Percentiles rank a stretch among this genome's conserved stretches.
phyloP scores from a whole-genome alignment of 1,139 yeast species.

The Yamadazyma spencermartinsiae region DNA sequence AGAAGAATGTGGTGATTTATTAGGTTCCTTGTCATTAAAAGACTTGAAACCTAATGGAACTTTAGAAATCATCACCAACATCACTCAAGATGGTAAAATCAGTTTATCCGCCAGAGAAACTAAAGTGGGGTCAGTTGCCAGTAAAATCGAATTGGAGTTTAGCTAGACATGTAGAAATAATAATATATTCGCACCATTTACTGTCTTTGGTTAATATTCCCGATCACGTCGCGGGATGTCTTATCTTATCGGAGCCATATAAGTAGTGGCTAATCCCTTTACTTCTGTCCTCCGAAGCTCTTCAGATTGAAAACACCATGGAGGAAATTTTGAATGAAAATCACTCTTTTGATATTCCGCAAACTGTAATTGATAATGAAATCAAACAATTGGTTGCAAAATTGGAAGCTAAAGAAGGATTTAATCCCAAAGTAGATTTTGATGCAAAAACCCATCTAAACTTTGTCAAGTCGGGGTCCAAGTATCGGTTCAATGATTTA shows the following conservation, averaged over 20 bases:
- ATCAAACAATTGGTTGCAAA: conserved; percentile 17
- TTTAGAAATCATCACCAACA: conserved; percentile 80
- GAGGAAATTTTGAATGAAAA: conserved; percentile 19
- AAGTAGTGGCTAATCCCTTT: no score
- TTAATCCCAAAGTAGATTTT: conserved; percentile 24
- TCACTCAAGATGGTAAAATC: conserved; percentile 80
- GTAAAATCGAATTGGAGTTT: conserved; percentile 46
- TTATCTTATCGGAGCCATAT: conserved; percentile 1
- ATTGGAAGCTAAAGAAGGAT: conserved; percentile 23
- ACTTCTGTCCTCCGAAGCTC: no score
- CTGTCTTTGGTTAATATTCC: conserved; percentile 2
- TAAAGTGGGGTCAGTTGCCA: conserved; percentile 62
- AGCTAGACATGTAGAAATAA: conserved; percentile 5
- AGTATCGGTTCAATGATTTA: conserved; percentile 20
- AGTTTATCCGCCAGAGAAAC: conserved; percentile 83
- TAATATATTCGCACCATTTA: conserved; percentile 6
- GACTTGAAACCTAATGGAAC: conserved; percentile 67
- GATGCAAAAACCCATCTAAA: conserved; percentile 26
- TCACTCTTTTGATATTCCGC: conserved; percentile 23
- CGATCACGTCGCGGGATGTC: neutral
- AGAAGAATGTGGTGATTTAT: conserved; percentile 69
- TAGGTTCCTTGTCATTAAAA: conserved; percentile 78
- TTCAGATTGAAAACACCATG: no score
- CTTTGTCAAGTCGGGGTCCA: conserved; percentile 13
- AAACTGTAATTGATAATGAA: conserved; percentile 26